These are phyloP conservation scores for Apiosordaria backusii DNA, from an alignment of 495 filamentous ascomycete genomes.

Conservation along the genomic window DNA sequence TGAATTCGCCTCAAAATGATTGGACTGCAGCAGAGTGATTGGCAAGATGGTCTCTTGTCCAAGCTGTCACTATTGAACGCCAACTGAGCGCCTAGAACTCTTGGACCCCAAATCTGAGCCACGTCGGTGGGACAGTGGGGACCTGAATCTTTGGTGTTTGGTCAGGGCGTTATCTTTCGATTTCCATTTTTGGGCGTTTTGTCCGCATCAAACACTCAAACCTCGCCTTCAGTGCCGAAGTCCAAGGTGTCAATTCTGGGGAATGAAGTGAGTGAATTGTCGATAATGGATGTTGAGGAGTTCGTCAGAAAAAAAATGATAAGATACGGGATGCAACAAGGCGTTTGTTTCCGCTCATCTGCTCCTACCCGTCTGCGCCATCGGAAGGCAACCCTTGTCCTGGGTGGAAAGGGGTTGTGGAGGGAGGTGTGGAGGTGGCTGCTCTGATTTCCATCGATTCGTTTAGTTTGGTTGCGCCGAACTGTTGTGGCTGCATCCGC, in stretches of 20 bases:
- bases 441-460: neutral
- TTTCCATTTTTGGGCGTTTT: neutral
- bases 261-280: no score
- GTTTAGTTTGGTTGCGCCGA: neutral
- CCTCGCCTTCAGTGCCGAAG: neutral
- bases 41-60: slow-evolving; percentile 2
- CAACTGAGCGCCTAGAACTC: neutral
- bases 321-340: neutral
- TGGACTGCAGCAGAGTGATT: neutral
- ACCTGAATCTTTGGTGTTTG: neutral
- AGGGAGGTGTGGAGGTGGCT: neutral
- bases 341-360: neutral
- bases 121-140: slow-evolving; percentile 2
- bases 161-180: neutral
- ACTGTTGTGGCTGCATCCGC: neutral
- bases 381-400: neutral
- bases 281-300: neutral
- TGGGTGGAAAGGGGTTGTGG: neutral
- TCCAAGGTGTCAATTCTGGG: neutral
- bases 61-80: slow-evolving; percentile 11
- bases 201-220: neutral
- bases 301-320: neutral
- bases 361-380: neutral
- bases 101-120: neutral
- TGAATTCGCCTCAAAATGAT: neutral